Evolutionary conservation across 2,329 filamentous ascomycete species (phyloP).

Genomic region (Tolypocladium inflatum): DNA sequence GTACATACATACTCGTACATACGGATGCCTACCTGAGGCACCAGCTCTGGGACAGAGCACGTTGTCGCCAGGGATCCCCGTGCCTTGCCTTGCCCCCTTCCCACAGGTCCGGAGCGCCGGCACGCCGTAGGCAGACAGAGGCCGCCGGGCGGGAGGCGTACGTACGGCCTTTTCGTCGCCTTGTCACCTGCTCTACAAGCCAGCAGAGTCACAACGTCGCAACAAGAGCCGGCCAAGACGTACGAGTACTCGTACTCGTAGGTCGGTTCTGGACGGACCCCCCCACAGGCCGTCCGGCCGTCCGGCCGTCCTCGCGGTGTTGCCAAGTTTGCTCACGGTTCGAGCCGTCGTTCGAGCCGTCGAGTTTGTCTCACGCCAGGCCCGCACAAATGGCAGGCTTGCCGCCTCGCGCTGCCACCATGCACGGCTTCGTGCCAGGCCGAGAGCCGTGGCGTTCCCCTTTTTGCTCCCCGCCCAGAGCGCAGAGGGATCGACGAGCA

Average conservation of each 20-base stretch:
- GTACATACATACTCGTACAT: no score
- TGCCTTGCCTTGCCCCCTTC: background rate
- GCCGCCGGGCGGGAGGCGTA: background rate
- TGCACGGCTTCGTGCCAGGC: background rate
- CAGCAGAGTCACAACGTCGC: background rate
- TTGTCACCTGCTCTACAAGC: background rate
- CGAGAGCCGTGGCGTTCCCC: background rate
- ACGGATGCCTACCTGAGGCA: no score
- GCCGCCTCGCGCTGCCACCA: background rate
- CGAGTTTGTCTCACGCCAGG: background rate
- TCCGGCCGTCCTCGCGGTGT: background rate
- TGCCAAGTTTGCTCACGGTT: background rate
- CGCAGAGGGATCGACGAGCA: background rate
- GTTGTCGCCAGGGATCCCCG: background rate
- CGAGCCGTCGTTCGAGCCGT: background rate
- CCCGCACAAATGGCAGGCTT: background rate
- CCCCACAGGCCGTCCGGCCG: background rate
- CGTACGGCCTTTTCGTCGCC: background rate
- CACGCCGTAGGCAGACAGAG: background rate
- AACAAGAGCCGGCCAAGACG: background rate
- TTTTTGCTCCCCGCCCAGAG: background rate
- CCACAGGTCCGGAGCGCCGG: background rate
- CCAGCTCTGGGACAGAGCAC: background rate
- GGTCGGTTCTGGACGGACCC: background rate
- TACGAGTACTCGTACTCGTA: no score